Conservation (phyloP, 352 stramenopile species). For the Globisporangium camurandrum region DNA sequence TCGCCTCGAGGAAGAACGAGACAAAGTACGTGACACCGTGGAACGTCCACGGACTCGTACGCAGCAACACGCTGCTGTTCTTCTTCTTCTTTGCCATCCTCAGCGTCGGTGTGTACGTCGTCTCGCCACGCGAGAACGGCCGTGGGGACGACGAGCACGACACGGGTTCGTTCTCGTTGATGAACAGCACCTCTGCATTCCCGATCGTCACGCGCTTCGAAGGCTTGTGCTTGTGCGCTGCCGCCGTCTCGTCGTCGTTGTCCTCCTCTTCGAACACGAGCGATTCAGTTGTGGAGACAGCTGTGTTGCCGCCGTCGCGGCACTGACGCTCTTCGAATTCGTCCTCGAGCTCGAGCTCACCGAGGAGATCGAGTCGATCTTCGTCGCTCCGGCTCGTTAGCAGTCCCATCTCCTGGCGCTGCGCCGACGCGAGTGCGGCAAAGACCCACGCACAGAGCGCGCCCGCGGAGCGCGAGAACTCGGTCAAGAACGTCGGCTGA, state of each 20-base stretch:
- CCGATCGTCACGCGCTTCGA: conserved; percentile 58
- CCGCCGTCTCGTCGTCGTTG: background rate
- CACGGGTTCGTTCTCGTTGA: conserved; percentile 64
- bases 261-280: background rate
- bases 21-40: conserved; percentile 65
- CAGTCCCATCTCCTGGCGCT: conserved; percentile 23
- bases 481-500: conserved; percentile 47
- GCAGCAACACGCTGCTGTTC: conserved; percentile 29
- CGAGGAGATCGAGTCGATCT: conserved; percentile 41
- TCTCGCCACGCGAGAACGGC: conserved; percentile 5
- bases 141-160: conserved; percentile 14
- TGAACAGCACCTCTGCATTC: conserved; percentile 56
- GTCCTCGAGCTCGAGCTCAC: conserved; percentile 52
- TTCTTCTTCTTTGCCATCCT: background rate
- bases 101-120: too few relatives aligned
- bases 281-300: conserved; percentile 2
- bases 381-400: conserved; percentile 24
- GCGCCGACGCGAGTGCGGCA: conserved; percentile 23
- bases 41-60: conserved; percentile 63
- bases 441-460: conserved; percentile 67
- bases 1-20: conserved; percentile 61
- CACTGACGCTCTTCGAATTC: conserved; percentile 15
- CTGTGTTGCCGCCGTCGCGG: conserved; percentile 3
- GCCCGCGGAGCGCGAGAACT: conserved; percentile 39
- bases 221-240: conserved; percentile 16